Evolutionary conservation across 148 eudicot species (phyloP).

Genomic region (Bassia scoparia): DNA sequence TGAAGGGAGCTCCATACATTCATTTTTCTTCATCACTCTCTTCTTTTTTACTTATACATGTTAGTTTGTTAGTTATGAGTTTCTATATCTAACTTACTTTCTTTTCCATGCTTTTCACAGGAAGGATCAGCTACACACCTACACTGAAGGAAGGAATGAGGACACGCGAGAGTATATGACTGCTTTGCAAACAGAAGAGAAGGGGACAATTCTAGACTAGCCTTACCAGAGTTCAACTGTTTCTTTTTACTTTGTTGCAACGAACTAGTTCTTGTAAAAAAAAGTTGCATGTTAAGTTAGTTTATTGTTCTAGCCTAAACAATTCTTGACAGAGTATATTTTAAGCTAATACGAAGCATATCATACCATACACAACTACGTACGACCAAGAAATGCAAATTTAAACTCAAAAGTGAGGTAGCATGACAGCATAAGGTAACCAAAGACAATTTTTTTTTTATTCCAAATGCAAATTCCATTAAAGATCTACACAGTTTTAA

Average conservation of each 20-base stretch:
- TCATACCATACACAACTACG: too few relatives aligned
- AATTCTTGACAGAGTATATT: not conserved
- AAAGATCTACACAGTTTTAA: conserved; percentile 19
- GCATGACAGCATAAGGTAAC: not conserved
- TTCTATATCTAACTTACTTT: not conserved
- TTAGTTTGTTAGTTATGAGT: not conserved
- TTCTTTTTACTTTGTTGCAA: not conserved
- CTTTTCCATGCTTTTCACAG: not conserved
- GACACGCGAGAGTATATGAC: not conserved
- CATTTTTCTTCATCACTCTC: conserved; percentile 1
- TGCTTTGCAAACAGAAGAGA: not conserved
- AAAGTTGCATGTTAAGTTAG: not conserved
- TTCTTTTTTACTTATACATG: not conserved
- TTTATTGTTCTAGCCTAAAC: not conserved
- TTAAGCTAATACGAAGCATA: not conserved
- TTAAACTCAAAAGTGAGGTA: not conserved
- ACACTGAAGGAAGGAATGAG: not conserved
- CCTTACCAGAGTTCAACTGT: not conserved
- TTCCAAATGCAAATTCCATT: conserved; percentile 15
- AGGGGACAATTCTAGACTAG: too few relatives aligned
- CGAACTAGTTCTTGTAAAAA: not conserved
- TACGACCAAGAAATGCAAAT: not conserved
- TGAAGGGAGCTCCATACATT: conserved; percentile 74
- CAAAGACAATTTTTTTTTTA: conserved; percentile 22
- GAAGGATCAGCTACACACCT: not conserved